Evolutionary conservation across 495 filamentous ascomycete genomes (phyloP).

Genomic region (Penicillium angulare): DNA sequence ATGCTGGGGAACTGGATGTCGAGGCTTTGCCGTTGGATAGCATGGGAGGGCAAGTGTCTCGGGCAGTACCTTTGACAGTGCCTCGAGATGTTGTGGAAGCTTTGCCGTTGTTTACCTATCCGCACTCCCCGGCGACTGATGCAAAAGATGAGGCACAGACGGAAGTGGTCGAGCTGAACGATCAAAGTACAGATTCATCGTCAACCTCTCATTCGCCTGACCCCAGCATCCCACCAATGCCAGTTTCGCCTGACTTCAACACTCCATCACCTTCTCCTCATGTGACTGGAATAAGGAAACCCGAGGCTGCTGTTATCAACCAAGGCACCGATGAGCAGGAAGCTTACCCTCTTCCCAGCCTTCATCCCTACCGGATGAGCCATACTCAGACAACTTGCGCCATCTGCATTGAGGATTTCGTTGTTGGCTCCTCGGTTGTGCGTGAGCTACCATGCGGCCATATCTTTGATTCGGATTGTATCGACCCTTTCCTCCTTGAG

Average conservation of each 20-base stretch:
- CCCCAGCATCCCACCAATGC: too few species aligned
- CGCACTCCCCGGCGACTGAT: conserved; percentile 32
- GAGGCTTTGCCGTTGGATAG: conserved; percentile 77
- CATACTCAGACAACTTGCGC: conserved; percentile 61
- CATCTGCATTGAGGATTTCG: conserved; percentile 84
- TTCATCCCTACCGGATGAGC: conserved; percentile 22
- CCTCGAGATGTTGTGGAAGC: conserved; percentile 64
- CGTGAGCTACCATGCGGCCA: conserved; percentile 85
- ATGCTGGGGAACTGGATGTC: conserved; percentile 73
- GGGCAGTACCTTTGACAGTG: too few species aligned
- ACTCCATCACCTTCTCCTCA: background rate
- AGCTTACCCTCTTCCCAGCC: too few species aligned
- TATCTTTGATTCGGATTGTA: conserved; percentile 87
- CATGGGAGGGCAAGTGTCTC: too few species aligned
- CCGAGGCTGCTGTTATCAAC: conserved; percentile 19
- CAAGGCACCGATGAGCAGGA: background rate
- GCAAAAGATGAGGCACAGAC: conserved; percentile 2
- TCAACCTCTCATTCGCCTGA: too few species aligned
- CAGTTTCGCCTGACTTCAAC: too few species aligned
- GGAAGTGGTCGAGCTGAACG: conserved; percentile 6
- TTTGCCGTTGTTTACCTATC: conserved; percentile 75
- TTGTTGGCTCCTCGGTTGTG: conserved; percentile 62
- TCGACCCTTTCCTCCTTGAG: conserved; percentile 71
- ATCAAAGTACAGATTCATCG: too few species aligned
- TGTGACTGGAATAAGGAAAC: conserved; percentile 15